Percentiles rank a stretch among this genome's conserved stretches.
Conservation (phyloP, 805 yeast genomes). For the Candida maesae region DNA sequence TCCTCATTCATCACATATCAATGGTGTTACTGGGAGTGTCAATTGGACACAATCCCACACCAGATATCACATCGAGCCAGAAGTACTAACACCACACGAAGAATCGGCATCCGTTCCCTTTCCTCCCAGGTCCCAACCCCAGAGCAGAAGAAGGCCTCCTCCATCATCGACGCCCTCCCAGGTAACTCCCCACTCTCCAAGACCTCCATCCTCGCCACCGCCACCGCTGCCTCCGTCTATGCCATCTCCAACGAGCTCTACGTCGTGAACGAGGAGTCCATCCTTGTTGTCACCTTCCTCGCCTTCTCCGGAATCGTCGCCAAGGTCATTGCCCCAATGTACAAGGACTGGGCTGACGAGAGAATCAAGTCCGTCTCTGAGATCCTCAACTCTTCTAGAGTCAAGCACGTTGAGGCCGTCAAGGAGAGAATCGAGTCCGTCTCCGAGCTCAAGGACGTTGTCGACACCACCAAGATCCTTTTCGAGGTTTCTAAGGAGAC, state of each 20-base stretch:
- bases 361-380: conserved; percentile 78
- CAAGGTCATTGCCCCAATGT: conserved; percentile 89
- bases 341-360: conserved; percentile 89
- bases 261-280: conserved; percentile 91
- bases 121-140: conserved; percentile 49
- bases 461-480: conserved; percentile 82
- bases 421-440: conserved; percentile 88
- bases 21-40: no score
- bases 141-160: conserved; percentile 90
- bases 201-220: conserved; percentile 93
- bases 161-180: conserved; percentile 89
- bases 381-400: conserved; percentile 82
- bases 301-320: conserved; percentile 73
- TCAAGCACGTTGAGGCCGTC: conserved; percentile 88
- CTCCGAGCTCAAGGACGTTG: conserved; percentile 86
- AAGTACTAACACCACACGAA: conserved; percentile 9
- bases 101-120: conserved; percentile 58
- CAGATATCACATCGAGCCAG: not conserved
- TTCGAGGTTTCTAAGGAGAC: conserved; percentile 96
- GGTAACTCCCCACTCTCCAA: conserved; percentile 84
- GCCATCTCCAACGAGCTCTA: conserved; percentile 92
- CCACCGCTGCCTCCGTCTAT: conserved; percentile 90
- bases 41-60: no score
- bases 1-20: no score
- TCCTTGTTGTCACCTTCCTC: conserved; percentile 74